phyloP scores from a whole-genome alignment of 164 flowering plant species.

The Dillenia suffruticosa region DNA sequence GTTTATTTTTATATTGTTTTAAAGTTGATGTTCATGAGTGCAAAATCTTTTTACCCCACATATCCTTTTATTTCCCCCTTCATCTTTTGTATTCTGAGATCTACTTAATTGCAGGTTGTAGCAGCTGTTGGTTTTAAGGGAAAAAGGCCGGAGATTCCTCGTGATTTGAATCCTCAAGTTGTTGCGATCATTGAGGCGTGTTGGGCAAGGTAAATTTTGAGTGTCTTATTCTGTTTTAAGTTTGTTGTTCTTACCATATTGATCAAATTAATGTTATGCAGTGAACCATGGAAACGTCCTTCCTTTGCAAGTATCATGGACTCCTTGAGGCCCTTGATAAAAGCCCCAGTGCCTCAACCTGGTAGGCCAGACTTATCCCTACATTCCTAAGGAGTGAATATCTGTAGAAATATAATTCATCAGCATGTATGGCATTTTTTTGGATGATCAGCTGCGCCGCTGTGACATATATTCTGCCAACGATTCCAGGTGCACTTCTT shows the following conservation, averaged over 20 bases:
- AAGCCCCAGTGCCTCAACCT: constrained; percentile 45
- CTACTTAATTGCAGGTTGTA: constrained; percentile 54
- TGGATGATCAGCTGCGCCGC: constrained; percentile 19
- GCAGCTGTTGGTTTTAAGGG: constrained; percentile 86
- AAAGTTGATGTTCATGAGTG: no score
- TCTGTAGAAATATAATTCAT: constrained; percentile 6
- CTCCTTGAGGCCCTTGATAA: constrained; percentile 50
- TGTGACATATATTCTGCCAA: constrained; percentile 11
- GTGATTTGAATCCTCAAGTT: constrained; percentile 59
- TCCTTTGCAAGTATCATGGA: constrained; percentile 78
- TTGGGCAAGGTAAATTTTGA: constrained; percentile 66
- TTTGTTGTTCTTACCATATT: neutral
- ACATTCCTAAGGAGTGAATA: constrained; percentile 24
- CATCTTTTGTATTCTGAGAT: no score
- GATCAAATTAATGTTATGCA: constrained; percentile 22
- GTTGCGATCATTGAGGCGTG: constrained; percentile 76
- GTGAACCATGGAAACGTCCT: constrained; percentile 90
- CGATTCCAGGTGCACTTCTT: constrained; percentile 25
- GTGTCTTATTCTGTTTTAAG: neutral
- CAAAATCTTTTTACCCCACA: no score
- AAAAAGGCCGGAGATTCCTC: constrained; percentile 83
- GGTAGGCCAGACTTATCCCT: constrained; percentile 31
- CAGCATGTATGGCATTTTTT: constrained; percentile 26
- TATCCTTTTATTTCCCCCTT: no score
- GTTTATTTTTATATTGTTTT: no score